A percentile compares a stretch with the other conserved stretches of the same genome.
These are phyloP conservation scores for Ustilago xerochloae DNA, from an alignment of 1,284 basidiomycete species.

Conservation along the genomic window DNA sequence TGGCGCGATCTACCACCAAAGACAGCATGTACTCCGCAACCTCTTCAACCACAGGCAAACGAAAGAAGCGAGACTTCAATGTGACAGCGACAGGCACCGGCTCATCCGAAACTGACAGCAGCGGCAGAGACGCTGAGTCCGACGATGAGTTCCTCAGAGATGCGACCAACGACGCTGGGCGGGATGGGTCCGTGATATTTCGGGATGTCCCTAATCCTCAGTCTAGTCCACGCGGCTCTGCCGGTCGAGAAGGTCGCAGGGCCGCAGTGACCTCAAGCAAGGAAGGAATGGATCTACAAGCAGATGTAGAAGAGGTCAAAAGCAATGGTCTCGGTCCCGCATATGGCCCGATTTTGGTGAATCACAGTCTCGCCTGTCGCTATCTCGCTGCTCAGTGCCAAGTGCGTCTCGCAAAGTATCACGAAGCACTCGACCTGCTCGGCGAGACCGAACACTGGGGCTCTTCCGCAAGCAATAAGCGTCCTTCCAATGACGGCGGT, in stretches of 20 bases:
- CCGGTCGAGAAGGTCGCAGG: background rate
- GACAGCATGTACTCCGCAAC: slow-evolving; percentile 36
- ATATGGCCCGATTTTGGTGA: slow-evolving; percentile 57
- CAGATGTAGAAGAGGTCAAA: slow-evolving; percentile 42
- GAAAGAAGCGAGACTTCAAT: slow-evolving; percentile 59
- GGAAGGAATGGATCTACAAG: slow-evolving; percentile 16
- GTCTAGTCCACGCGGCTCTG: background rate
- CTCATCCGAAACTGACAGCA: slow-evolving; percentile 27
- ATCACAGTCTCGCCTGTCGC: slow-evolving; percentile 58
- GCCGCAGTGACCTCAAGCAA: background rate
- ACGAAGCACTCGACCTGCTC: slow-evolving; percentile 90
- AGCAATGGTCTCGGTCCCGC: slow-evolving; percentile 20
- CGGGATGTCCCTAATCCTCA: background rate
- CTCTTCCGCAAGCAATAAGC: slow-evolving; percentile 37
- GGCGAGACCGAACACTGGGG: slow-evolving; percentile 71
- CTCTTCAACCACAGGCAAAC: slow-evolving; percentile 45
- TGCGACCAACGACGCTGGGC: background rate
- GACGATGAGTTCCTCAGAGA: slow-evolving; percentile 29
- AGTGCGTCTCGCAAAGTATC: slow-evolving; percentile 91
- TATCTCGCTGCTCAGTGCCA: slow-evolving; percentile 85
- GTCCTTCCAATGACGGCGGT: slow-evolving; percentile 66
- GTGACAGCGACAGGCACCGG: slow-evolving; percentile 60
- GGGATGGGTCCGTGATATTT: slow-evolving; percentile 17
- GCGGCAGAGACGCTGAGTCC: slow-evolving; percentile 8
- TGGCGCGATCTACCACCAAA: slow-evolving; percentile 41